phyloP scores from a whole-genome alignment of 441 rosid species.

The Pelargonium australe region DNA sequence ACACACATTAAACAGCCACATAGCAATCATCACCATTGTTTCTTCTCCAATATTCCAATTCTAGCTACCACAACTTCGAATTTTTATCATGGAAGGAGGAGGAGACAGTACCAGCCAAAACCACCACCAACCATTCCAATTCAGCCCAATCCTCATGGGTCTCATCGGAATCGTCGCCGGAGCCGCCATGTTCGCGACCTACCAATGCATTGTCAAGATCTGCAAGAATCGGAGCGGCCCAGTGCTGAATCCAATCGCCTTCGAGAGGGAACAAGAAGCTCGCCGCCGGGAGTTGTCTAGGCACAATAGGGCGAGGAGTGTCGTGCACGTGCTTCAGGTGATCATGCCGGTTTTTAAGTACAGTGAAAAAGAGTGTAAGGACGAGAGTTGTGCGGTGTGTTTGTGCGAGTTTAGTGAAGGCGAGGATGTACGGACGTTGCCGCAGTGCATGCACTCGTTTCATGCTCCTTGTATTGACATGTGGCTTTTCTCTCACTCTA shows the following conservation, averaged over 20 bases:
- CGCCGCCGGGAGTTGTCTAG: not conserved
- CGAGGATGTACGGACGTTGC: not conserved
- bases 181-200: not conserved
- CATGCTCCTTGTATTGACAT: not conserved
- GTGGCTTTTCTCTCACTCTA: not conserved
- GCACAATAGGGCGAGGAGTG: not conserved
- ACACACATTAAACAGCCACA: too few relatives aligned
- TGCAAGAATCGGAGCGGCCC: not conserved
- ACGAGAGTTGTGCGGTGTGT: not conserved
- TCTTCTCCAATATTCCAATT: too few relatives aligned
- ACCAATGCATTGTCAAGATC: not conserved
- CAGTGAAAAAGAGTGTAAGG: not conserved
- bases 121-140: not conserved
- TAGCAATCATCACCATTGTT: too few relatives aligned
- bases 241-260: not conserved
- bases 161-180: not conserved
- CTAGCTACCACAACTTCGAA: too few relatives aligned
- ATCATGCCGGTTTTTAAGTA: not conserved
- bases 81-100: too few relatives aligned
- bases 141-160: not conserved
- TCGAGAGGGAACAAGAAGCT: not conserved
- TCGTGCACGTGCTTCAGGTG: not conserved
- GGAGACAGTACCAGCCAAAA: not conserved
- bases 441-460: not conserved
- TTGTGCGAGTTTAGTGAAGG: not conserved